Base-by-base conservation (phyloP, 163 green algal species). In the Coccomyxa subellipsoidea region DNA sequence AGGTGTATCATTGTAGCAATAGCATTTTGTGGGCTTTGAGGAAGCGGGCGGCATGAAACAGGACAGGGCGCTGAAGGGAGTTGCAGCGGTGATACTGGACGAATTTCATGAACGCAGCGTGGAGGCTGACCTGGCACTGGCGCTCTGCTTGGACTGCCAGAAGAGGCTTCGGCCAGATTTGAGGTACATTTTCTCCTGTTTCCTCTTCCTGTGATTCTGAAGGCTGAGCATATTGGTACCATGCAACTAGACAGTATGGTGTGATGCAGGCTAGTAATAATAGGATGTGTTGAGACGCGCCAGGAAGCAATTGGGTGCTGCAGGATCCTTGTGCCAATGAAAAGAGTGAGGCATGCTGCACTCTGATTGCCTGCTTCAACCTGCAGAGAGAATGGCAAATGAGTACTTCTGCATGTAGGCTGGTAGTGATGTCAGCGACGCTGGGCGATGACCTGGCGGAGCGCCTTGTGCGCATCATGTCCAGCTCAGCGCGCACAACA, bases 101-200 rank as follows among this genome's bases (percentile, higher is more conserved):
- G 90, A 94, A 82, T 92, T 92, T 80, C 91, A 94, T 81, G 91
- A 94, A 82, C 86, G 91, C 53, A 86, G 83, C 25, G 71, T 92
- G 70, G 87, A 92, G n/a, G 79, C 81, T 23, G 91, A 94, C 82
- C 47, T 86, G 72, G 82, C 81, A 4, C 88, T 94, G 69, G 76
- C 91, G 23, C 86, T 94, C 71, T 83, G 54, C 15, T 77, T 88
- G 72, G 89, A 92, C 78, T 66, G 77, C 59, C 86, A 91, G 80
- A 29, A 77, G 0, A 59, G 87, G 77, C 72, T 59, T 4, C 69
- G 87, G 7, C 89, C 86, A 8, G 89, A 93, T 77, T 83, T 93
- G 7, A 85, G 88, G 87, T 88, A 7, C 5, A 27, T 18, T 7
- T 59, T 1, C 23, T 8, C 23, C 23, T 7, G 15, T 27, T 23